Percentiles rank a stretch among this genome's conserved stretches.
phyloP scores from a whole-genome alignment of 768 basidiomycete species.

The Pisolithus orientalis region DNA sequence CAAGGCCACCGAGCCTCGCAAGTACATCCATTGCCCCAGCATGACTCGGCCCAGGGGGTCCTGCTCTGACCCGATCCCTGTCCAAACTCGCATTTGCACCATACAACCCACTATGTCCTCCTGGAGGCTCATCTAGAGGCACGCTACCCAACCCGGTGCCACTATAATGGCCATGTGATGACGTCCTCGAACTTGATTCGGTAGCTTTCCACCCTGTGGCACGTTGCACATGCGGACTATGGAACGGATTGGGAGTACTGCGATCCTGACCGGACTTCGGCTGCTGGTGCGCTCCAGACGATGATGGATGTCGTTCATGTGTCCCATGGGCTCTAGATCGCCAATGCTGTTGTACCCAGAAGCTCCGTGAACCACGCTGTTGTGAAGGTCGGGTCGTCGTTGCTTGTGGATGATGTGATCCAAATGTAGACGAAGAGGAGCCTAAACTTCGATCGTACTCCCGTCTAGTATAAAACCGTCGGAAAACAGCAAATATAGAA shows the following conservation, averaged over 20 bases:
- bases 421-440: conserved; percentile 1
- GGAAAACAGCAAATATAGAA: not conserved
- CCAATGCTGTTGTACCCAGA: conserved; percentile 17
- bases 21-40: not conserved
- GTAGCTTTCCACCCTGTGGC: conserved; percentile 2
- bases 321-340: not conserved
- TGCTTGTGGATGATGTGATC: conserved; percentile 22
- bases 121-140: not conserved
- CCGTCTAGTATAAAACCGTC: conserved; percentile 15
- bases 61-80: not conserved
- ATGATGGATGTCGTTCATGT: not conserved
- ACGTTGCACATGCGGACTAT: conserved; percentile 7
- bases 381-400: conserved; percentile 22
- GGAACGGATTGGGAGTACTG: conserved; percentile 1
- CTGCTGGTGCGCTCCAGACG: not conserved
- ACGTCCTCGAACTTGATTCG: not conserved
- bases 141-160: not conserved
- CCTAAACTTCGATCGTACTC: conserved; percentile 25
- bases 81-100: not conserved
- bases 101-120: not conserved
- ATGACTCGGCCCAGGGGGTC: not conserved
- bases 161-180: not conserved
- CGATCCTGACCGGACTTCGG: not conserved
- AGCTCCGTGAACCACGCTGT: conserved; percentile 18
- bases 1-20: not conserved